These are phyloP conservation scores for Lyophyllum shimeji DNA, from an alignment of 768 basidiomycete genomes.

Conservation along the genomic window DNA sequence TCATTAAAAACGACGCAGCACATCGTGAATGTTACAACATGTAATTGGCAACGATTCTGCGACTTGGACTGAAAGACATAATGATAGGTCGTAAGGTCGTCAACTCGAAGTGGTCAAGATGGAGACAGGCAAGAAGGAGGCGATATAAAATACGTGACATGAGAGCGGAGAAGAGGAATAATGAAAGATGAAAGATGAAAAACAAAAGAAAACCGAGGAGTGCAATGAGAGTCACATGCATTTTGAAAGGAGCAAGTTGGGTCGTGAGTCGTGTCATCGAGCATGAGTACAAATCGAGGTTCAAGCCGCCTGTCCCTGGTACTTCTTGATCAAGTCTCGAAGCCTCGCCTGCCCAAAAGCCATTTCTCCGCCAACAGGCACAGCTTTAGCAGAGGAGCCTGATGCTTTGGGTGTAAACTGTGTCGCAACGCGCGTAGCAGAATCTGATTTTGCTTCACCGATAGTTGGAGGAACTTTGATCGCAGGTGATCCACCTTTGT, in stretches of 20 bases:
- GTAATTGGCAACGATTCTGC: neutral
- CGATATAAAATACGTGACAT: neutral
- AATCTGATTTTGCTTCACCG: slow-evolving; percentile 24
- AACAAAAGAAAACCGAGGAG: neutral
- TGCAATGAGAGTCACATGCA: neutral
- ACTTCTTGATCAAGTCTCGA: slow-evolving; percentile 80
- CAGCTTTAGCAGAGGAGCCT: slow-evolving; percentile 25
- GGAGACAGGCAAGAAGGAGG: neutral
- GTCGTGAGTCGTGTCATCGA: neutral
- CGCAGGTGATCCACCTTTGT: slow-evolving; percentile 18
- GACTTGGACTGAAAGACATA: slow-evolving; percentile 6
- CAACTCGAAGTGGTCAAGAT: neutral
- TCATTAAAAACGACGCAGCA: neutral
- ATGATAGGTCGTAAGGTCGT: slow-evolving; percentile 15
- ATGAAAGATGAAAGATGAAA: neutral
- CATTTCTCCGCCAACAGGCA: slow-evolving; percentile 39
- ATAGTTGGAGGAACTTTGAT: slow-evolving; percentile 36
- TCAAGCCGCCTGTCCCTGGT: slow-evolving; percentile 45
- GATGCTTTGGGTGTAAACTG: slow-evolving; percentile 15
- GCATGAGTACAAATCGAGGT: neutral
- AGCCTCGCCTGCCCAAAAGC: slow-evolving; percentile 78
- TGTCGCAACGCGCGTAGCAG: slow-evolving; percentile 1
- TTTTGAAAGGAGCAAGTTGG: neutral
- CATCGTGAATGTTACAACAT: neutral
- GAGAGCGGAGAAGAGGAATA: neutral